Percentiles rank a stretch among this genome's conserved stretches.
phyloP scores from a whole-genome alignment of 805 yeast species.

The Ascoidea rubescens region DNA sequence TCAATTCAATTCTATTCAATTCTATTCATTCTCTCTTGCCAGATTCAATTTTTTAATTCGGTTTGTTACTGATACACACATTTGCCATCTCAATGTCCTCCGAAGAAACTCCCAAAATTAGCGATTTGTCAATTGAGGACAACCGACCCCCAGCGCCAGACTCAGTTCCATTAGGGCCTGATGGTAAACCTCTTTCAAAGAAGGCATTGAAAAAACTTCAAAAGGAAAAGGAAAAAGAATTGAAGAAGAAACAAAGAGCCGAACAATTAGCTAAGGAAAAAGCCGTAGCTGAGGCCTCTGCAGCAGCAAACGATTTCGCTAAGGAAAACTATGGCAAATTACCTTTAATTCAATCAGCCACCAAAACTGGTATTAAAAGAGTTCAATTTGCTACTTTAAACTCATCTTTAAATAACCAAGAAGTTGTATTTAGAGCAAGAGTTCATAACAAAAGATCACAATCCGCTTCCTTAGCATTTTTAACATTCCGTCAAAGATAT shows the following conservation, averaged over 20 bases:
- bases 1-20: too few species aligned
- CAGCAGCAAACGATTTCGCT: conserved; percentile 74
- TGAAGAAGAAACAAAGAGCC: conserved; percentile 86
- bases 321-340: conserved; percentile 79
- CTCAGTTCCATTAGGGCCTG: conserved; percentile 31
- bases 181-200: conserved; percentile 80
- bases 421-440: conserved; percentile 84
- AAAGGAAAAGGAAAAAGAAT: conserved; percentile 84
- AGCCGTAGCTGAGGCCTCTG: conserved; percentile 47
- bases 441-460: conserved; percentile 88
- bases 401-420: conserved; percentile 47
- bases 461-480: conserved; percentile 87
- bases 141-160: neutral
- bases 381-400: conserved; percentile 36
- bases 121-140: neutral
- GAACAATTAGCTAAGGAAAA: conserved; percentile 77
- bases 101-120: too few species aligned
- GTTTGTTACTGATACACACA: too few species aligned
- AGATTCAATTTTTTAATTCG: too few species aligned
- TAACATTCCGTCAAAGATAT: conserved; percentile 85
- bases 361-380: conserved; percentile 56
- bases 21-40: too few species aligned
- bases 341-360: conserved; percentile 70
- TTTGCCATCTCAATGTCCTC: too few species aligned
- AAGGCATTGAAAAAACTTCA: conserved; percentile 91